Evolutionary conservation across 768 basidiomycete species (phyloP).

Genomic region (Agrocybe praecox): DNA sequence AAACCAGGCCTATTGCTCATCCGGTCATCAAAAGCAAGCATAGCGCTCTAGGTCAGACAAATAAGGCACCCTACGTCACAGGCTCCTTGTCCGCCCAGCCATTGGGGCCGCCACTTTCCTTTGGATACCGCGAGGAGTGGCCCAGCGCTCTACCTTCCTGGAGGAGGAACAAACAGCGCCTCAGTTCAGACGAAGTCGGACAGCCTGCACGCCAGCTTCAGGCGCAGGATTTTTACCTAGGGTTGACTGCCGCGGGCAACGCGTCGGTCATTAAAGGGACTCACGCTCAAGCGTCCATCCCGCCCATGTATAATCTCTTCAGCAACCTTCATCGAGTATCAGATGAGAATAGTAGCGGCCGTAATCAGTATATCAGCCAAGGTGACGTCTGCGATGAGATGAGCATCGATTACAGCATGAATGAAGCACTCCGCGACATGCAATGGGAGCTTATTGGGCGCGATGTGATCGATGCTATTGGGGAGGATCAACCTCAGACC

Average conservation of each 20-base stretch:
- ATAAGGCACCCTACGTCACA: constrained; percentile 55
- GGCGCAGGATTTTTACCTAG: constrained; percentile 63
- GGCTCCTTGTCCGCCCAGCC: constrained; percentile 63
- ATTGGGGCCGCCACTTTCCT: constrained; percentile 62
- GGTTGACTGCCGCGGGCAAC: constrained; percentile 80
- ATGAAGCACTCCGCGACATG: constrained; percentile 27
- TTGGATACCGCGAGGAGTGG: constrained; percentile 74
- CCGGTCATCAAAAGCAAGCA: constrained; percentile 63
- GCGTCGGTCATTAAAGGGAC: constrained; percentile 84
- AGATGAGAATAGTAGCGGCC: constrained; percentile 14
- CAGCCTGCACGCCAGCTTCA: constrained; percentile 2
- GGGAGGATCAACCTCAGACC: constrained; percentile 9
- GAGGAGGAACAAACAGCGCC: constrained; percentile 68
- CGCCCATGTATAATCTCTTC: constrained; percentile 58
- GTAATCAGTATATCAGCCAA: constrained; percentile 16
- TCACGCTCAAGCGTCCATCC: constrained; percentile 83
- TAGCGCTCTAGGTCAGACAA: constrained; percentile 44
- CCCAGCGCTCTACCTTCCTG: constrained; percentile 70
- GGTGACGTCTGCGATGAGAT: constrained; percentile 46
- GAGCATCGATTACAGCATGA: constrained; percentile 38
- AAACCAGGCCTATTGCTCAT: constrained; percentile 60
- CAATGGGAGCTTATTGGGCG: constrained; percentile 10
- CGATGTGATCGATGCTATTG: constrained; percentile 11
- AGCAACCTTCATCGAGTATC: constrained; percentile 9
- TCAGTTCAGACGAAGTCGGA: constrained; percentile 65